These are phyloP conservation scores for Cordyceps cicadae DNA, from an alignment of 2,329 filamentous ascomycete genomes.

Conservation along the genomic window DNA sequence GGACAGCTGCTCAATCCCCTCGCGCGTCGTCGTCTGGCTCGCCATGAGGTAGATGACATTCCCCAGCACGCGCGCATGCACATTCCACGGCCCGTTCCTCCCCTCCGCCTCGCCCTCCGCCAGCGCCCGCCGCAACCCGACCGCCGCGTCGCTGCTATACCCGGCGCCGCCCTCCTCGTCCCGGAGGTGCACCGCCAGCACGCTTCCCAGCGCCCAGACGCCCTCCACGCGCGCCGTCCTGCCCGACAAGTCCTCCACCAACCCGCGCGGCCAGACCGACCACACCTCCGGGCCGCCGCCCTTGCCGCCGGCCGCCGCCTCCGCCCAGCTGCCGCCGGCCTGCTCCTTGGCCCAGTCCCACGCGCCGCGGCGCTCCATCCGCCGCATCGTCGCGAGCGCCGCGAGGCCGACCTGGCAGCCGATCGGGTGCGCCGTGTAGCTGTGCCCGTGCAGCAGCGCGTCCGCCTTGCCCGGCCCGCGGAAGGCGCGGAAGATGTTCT, in stretches of 20 bases:
- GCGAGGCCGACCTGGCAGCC: slow-evolving; percentile 72
- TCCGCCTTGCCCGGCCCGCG: slow-evolving; percentile 65
- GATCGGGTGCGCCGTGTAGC: slow-evolving; percentile 76
- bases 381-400: slow-evolving; percentile 50
- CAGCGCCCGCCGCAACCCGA: slow-evolving; percentile 33
- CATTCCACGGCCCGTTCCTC: slow-evolving; percentile 33
- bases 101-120: slow-evolving; percentile 19
- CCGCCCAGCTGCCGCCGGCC: slow-evolving; percentile 28
- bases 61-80: slow-evolving; percentile 47
- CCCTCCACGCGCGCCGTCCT: slow-evolving; percentile 47
- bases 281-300: slow-evolving; percentile 33
- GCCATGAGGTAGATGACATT: slow-evolving; percentile 54
- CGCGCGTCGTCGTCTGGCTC: slow-evolving; percentile 34
- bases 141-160: slow-evolving; percentile 40
- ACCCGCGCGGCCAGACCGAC: slow-evolving; percentile 61
- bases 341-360: slow-evolving; percentile 49
- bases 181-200: slow-evolving; percentile 55
- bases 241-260: slow-evolving; percentile 52
- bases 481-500: slow-evolving; percentile 66
- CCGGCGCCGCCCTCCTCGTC: slow-evolving; percentile 31
- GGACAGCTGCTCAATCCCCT: slow-evolving; percentile 22
- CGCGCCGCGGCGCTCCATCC: slow-evolving; percentile 45
- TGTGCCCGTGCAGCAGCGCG: slow-evolving; percentile 74
- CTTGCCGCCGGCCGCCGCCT: slow-evolving; percentile 26
- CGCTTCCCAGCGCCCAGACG: slow-evolving; percentile 66